phyloP scores from a whole-genome alignment of 2,329 filamentous ascomycete genomes.

The Coniella lustricola region DNA sequence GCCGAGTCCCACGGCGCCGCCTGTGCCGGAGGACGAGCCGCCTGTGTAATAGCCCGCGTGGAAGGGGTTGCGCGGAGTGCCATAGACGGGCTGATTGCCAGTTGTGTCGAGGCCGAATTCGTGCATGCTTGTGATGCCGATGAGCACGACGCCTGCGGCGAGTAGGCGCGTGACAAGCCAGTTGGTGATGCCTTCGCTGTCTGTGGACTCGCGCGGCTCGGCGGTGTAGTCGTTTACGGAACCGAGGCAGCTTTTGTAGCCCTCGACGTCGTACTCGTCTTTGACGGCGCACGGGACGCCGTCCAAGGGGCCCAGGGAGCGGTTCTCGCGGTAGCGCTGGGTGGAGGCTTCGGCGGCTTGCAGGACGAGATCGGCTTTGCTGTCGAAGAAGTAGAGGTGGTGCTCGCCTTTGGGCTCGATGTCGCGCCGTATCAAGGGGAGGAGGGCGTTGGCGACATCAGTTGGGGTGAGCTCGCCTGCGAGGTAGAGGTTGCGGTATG shows the following conservation, averaged over 20 bases:
- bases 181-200: conserved; percentile 39
- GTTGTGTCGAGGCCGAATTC: conserved; percentile 69
- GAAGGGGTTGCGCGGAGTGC: conserved; percentile 71
- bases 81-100: conserved; percentile 65
- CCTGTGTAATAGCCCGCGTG: conserved; percentile 68
- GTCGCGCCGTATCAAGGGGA: conserved; percentile 38
- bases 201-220: conserved; percentile 26
- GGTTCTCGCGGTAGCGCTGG: conserved; percentile 42
- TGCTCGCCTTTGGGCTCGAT: conserved; percentile 31
- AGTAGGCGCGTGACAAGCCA: conserved; percentile 67
- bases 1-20: conserved; percentile 62
- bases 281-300: conserved; percentile 70
- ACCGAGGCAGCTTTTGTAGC: conserved; percentile 61
- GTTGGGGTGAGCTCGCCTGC: conserved; percentile 38
- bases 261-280: conserved; percentile 70
- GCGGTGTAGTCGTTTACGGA: conserved; percentile 54
- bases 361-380: conserved; percentile 33
- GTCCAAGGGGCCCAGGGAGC: conserved; percentile 57
- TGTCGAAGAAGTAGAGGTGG: conserved; percentile 38
- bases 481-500: conserved; percentile 38
- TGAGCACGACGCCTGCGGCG: conserved; percentile 62
- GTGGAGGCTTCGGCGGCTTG: conserved; percentile 39
- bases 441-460: conserved; percentile 37
- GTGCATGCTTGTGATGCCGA: conserved; percentile 72
- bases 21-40: conserved; percentile 68